Evolutionary conservation across 176 grass and related monocot species (phyloP).

Genomic region (Oryza glaberrima): DNA sequence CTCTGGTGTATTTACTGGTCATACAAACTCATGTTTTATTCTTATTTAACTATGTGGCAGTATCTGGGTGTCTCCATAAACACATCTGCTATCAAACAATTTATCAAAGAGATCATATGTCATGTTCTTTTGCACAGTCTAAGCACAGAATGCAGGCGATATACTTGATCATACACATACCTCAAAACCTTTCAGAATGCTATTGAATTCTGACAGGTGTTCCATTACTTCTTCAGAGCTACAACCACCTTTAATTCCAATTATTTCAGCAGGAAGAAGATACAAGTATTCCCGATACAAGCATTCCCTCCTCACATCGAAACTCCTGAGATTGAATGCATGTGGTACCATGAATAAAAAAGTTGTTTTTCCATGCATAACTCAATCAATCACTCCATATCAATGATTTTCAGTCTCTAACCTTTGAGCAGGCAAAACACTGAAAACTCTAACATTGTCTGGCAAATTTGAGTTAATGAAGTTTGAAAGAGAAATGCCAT

Average conservation of each 20-base stretch:
- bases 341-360: conserved; percentile 1
- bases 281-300: conserved; percentile 73
- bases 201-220: conserved; percentile 73
- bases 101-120: conserved; percentile 6
- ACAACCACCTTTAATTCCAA: conserved; percentile 72
- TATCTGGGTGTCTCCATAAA: background rate
- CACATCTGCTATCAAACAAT: background rate
- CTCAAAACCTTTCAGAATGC: conserved; percentile 79
- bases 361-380: conserved; percentile 18
- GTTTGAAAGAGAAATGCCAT: conserved; percentile 75
- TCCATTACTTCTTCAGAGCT: conserved; percentile 65
- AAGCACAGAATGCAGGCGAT: background rate
- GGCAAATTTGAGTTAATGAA: conserved; percentile 93
- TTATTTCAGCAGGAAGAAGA: conserved; percentile 91
- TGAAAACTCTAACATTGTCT: conserved; percentile 78
- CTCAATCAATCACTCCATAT: background rate
- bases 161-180: conserved; percentile 35
- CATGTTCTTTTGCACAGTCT: conserved; percentile 18
- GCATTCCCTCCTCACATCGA: conserved; percentile 94
- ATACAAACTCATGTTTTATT: background rate
- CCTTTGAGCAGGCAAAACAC: conserved; percentile 86
- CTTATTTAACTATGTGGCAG: background rate
- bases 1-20: background rate
- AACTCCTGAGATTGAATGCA: conserved; percentile 57
- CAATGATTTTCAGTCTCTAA: conserved; percentile 15